Evolutionary conservation across 2,329 filamentous ascomycete genomes (phyloP).

Genomic region (Apiospora arundinis): DNA sequence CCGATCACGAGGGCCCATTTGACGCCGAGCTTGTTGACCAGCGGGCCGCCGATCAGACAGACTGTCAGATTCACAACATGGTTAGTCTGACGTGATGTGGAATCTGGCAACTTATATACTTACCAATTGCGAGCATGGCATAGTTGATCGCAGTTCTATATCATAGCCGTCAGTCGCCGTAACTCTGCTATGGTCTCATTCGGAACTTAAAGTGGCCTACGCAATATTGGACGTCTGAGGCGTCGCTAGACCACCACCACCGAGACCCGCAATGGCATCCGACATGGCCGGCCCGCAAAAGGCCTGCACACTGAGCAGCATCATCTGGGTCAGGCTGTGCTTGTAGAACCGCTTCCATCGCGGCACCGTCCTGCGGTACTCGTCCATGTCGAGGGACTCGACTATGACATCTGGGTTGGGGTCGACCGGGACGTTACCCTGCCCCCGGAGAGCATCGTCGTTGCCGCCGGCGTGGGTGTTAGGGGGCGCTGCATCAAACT

Average conservation of each 20-base stretch:
- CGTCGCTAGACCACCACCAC: conserved; percentile 52
- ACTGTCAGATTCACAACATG: conserved; percentile 32
- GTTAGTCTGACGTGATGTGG: conserved; percentile 12
- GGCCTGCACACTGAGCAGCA: conserved; percentile 52
- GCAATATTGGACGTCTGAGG: conserved; percentile 51
- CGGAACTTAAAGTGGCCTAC: conserved; percentile 31
- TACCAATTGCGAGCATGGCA: conserved; percentile 39
- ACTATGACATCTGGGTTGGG: conserved; percentile 30
- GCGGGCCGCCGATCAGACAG: conserved; percentile 50
- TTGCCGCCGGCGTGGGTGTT: conserved; percentile 34
- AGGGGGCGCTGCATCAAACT: conserved; percentile 34
- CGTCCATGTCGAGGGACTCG: conserved; percentile 43
- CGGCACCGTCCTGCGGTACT: conserved; percentile 38
- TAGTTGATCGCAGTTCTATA: conserved; percentile 35
- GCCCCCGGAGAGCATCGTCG: conserved; percentile 31
- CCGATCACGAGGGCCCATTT: conserved; percentile 54
- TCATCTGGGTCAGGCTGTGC: conserved; percentile 56
- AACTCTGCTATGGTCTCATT: not conserved
- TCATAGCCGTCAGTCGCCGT: not conserved
- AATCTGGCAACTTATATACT: conserved; percentile 16
- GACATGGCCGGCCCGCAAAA: conserved; percentile 50
- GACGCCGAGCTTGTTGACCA: conserved; percentile 53
- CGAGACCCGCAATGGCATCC: conserved; percentile 47
- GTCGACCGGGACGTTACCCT: conserved; percentile 30
- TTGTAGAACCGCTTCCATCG: conserved; percentile 52